Evolutionary conservation across 345 rosid species (phyloP).

Genomic region (Citrus unshiu): DNA sequence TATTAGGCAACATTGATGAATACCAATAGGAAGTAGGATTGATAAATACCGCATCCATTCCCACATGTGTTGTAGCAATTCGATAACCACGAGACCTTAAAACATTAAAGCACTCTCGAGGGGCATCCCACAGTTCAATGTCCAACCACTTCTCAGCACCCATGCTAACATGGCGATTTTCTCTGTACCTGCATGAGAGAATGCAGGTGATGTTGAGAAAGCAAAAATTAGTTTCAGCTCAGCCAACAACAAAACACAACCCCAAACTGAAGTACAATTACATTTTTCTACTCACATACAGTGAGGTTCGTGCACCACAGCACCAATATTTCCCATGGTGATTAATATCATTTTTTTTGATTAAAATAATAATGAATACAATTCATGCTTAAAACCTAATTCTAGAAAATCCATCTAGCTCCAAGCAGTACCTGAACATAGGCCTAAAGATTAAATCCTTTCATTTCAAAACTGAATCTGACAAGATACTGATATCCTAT

Average conservation of each 20-base stretch:
- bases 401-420: background rate
- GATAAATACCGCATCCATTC: constrained; percentile 70
- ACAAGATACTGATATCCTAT: background rate
- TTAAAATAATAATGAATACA: too few relatives aligned
- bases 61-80: constrained; percentile 84
- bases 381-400: too few relatives aligned
- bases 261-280: background rate
- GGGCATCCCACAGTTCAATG: constrained; percentile 88
- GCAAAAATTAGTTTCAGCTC: background rate
- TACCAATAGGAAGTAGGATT: constrained; percentile 8
- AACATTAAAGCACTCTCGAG: constrained; percentile 61
- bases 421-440: background rate
- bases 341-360: background rate
- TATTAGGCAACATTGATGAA: background rate
- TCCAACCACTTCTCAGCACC: constrained; percentile 99
- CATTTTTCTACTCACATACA: background rate
- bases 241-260: background rate
- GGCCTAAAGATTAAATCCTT: background rate
- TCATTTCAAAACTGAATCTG: background rate
- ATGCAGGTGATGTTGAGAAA: background rate
- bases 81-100: constrained; percentile 80
- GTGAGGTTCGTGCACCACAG: background rate
- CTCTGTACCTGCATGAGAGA: constrained; percentile 57
- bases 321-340: background rate
- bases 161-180: constrained; percentile 93